phyloP scores from a whole-genome alignment of 176 grass and related monocot species.

The Raddia guianensis region DNA sequence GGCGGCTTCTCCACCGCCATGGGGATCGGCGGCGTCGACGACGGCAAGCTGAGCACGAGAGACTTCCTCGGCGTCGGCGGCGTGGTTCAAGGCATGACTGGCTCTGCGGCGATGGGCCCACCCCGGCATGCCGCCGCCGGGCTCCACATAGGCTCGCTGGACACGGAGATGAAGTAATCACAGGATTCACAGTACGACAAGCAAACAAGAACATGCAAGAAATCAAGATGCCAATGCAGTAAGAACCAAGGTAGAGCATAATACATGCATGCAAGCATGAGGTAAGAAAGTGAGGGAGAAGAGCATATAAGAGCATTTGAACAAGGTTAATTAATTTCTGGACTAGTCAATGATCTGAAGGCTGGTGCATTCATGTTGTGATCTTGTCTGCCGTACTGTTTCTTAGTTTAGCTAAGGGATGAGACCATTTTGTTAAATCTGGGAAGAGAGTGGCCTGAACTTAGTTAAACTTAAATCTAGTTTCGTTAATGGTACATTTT shows the following conservation, averaged over 20 bases:
- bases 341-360: not conserved
- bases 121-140: conserved; percentile 32
- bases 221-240: not conserved
- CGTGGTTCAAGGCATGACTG: conserved; percentile 56
- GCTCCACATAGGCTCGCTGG: conserved; percentile 63
- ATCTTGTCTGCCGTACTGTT: not conserved
- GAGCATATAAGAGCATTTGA: not conserved
- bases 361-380: conserved; percentile 4
- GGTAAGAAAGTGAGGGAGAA: conserved; percentile 25
- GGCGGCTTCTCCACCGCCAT: not conserved
- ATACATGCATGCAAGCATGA: not conserved
- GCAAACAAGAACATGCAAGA: conserved; percentile 17
- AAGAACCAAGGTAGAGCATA: not conserved
- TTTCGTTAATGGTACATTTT: conserved; percentile 18
- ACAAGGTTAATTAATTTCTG: not conserved
- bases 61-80: conserved; percentile 92
- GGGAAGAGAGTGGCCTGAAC: not conserved
- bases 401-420: not conserved
- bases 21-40: conserved; percentile 34
- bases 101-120: conserved; percentile 38
- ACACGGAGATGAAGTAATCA: conserved; percentile 73
- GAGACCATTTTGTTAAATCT: not conserved
- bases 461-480: not conserved
- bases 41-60: conserved; percentile 73
- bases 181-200: not conserved